Conservation (phyloP, 2,329 filamentous ascomycete species). For the Passalora sequoiae region DNA sequence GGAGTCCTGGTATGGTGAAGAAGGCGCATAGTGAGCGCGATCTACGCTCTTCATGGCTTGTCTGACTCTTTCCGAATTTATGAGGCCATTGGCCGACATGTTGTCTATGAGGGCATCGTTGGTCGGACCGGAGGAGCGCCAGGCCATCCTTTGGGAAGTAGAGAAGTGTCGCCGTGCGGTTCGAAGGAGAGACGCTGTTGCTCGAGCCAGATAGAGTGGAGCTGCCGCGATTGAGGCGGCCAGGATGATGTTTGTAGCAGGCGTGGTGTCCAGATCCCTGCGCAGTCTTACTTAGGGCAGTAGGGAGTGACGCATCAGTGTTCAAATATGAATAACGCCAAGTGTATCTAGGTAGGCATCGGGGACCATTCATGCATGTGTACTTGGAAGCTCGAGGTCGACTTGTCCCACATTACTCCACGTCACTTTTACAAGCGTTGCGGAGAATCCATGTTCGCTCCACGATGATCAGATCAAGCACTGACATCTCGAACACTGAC, state of each 20-base stretch:
- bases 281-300: too few relatives aligned
- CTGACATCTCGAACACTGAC: too few relatives aligned
- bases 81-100: constrained; percentile 64
- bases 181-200: background rate
- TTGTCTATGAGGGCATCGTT: constrained; percentile 76
- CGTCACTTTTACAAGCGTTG: too few relatives aligned
- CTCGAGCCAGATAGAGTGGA: background rate
- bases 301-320: too few relatives aligned
- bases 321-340: too few relatives aligned
- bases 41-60: constrained; percentile 82
- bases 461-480: too few relatives aligned
- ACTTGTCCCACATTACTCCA: too few relatives aligned
- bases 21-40: constrained; percentile 74
- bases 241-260: background rate
- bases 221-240: background rate
- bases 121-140: constrained; percentile 71
- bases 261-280: too few relatives aligned
- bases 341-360: too few relatives aligned
- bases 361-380: too few relatives aligned
- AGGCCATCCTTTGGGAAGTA: constrained; percentile 59
- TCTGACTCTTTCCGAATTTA: constrained; percentile 66
- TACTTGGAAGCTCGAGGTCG: too few relatives aligned
- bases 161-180: background rate
- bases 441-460: too few relatives aligned
- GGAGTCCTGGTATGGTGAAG: constrained; percentile 65